Conservation (phyloP, 352 stramenopile genomes). For the Pythium apleroticum region DNA sequence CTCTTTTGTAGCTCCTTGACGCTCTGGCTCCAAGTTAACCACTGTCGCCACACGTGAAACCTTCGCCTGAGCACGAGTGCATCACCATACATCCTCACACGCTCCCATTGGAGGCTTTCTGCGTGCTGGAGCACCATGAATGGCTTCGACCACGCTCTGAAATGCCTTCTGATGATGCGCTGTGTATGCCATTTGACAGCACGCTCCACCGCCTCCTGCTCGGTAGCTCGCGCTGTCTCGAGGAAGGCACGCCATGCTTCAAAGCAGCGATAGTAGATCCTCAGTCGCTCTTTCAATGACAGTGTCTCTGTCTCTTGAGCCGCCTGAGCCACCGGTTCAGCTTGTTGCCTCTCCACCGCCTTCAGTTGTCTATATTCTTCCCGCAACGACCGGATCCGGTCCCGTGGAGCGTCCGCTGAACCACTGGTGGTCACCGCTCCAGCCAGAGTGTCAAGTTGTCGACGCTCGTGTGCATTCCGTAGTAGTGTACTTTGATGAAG, state of each 20-base stretch:
- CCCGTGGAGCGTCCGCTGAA: not conserved
- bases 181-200: not conserved
- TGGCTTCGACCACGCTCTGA: slow-evolving; percentile 4
- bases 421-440: not conserved
- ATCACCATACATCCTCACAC: not conserved
- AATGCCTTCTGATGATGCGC: not conserved
- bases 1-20: not conserved
- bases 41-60: slow-evolving; percentile 4
- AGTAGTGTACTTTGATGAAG: slow-evolving; percentile 9
- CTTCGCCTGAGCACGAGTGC: not conserved
- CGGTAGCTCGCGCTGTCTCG: not conserved
- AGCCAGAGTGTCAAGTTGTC: not conserved
- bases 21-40: not conserved
- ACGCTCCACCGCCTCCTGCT: not conserved
- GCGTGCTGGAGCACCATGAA: not conserved
- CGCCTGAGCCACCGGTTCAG: not conserved
- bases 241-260: not conserved
- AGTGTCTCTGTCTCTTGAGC: not conserved
- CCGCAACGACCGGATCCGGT: slow-evolving; percentile 20
- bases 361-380: slow-evolving; percentile 27
- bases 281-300: not conserved
- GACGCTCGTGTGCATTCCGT: slow-evolving; percentile 5
- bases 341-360: not conserved
- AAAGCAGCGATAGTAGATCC: not conserved
- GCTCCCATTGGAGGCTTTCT: not conserved